Percentiles rank a stretch among this genome's conserved stretches.
Conservation (phyloP, 1,284 basidiomycete genomes). For the Apiotrichum laibachii region DNA sequence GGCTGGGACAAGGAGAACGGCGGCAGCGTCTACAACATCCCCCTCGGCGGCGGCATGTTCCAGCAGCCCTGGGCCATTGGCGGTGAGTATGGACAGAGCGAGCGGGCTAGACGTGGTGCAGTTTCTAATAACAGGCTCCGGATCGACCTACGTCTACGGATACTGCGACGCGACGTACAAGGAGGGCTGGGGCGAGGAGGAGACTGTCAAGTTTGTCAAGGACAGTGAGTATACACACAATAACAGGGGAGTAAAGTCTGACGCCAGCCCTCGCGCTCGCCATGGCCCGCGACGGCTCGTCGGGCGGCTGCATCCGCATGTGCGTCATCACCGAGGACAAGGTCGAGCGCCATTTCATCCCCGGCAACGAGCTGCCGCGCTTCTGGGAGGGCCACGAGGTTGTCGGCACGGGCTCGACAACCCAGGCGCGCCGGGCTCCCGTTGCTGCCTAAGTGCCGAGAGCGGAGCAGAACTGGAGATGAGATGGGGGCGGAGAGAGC, state of each 20-base stretch:
- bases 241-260: too few species aligned
- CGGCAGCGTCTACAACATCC: slow-evolving; percentile 96
- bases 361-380: slow-evolving; percentile 83
- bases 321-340: slow-evolving; percentile 89
- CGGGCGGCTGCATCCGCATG: slow-evolving; percentile 96
- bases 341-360: slow-evolving; percentile 89
- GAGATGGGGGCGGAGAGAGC: not conserved
- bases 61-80: slow-evolving; percentile 96
- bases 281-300: slow-evolving; percentile 97
- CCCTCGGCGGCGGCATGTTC: slow-evolving; percentile 88
- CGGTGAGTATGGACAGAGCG: slow-evolving; percentile 56
- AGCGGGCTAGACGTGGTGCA: too few species aligned
- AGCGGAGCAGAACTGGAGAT: too few species aligned
- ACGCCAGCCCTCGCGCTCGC: slow-evolving; percentile 90
- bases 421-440: not conserved
- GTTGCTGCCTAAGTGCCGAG: slow-evolving; percentile 4
- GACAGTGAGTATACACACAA: slow-evolving; percentile 67
- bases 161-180: slow-evolving; percentile 98
- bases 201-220: slow-evolving; percentile 92
- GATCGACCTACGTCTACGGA: slow-evolving; percentile 97
- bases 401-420: slow-evolving; percentile 21
- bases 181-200: slow-evolving; percentile 86
- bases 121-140: slow-evolving; percentile 86
- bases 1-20: slow-evolving; percentile 94
- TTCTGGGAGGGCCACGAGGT: slow-evolving; percentile 50